Percentiles rank a stretch among this genome's conserved stretches.
Evolutionary conservation across 345 rosid genomes (phyloP).

Genomic region (Anastatica hierochuntica): DNA sequence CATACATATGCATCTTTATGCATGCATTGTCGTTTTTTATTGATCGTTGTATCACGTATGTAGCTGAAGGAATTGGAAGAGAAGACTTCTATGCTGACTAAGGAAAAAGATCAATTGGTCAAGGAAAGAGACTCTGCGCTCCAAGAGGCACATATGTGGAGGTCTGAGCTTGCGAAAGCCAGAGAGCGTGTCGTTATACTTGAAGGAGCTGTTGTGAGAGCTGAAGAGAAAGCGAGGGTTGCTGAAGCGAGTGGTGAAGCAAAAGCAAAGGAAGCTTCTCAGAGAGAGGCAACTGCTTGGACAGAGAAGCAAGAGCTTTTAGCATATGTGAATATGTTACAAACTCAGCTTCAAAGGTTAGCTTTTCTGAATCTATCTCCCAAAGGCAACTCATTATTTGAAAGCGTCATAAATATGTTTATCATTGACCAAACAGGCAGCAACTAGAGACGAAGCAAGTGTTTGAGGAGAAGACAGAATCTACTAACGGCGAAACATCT

Average conservation of each 20-base stretch:
- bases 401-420: background rate
- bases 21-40: slow-evolving; percentile 10
- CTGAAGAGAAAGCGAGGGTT: slow-evolving; percentile 87
- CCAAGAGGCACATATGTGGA: slow-evolving; percentile 94
- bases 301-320: slow-evolving; percentile 90
- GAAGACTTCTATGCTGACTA: slow-evolving; percentile 42
- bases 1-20: background rate
- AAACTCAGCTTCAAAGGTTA: slow-evolving; percentile 88
- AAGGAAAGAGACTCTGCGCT: slow-evolving; percentile 80
- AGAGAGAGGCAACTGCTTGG: slow-evolving; percentile 57
- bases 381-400: background rate
- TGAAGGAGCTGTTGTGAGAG: slow-evolving; percentile 86
- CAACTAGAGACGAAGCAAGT: slow-evolving; percentile 75
- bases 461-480: slow-evolving; percentile 56
- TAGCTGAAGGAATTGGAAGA: slow-evolving; percentile 72
- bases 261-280: slow-evolving; percentile 67
- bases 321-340: slow-evolving; percentile 67
- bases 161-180: slow-evolving; percentile 93
- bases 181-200: slow-evolving; percentile 80
- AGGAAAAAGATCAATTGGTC: slow-evolving; percentile 66
- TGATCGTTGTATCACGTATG: slow-evolving; percentile 13
- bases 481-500: slow-evolving; percentile 36
- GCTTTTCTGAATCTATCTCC: background rate
- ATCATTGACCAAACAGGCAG: slow-evolving; percentile 38
- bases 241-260: slow-evolving; percentile 70